phyloP scores from a whole-genome alignment of 352 stramenopile species.

The Phytopythium delawarense region DNA sequence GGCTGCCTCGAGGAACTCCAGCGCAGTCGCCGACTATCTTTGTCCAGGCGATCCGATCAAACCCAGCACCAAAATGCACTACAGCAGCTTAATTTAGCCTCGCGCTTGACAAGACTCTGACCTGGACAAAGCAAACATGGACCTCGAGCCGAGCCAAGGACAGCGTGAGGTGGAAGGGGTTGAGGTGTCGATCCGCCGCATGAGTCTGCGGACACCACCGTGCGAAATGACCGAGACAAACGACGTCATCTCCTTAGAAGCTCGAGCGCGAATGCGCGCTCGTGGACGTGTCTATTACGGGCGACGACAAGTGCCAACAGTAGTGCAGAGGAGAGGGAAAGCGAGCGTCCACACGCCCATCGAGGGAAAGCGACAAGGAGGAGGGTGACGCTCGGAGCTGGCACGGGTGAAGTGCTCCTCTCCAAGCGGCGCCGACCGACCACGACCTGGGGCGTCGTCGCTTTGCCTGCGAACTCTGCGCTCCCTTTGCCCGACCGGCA shows the following conservation, averaged over 20 bases:
- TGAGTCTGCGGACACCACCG: not conserved
- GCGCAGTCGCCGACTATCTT: not conserved
- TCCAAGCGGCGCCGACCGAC: not conserved
- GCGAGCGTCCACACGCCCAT: not conserved
- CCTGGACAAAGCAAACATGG: too few species aligned
- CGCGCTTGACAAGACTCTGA: not conserved
- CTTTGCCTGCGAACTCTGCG: conserved; percentile 6
- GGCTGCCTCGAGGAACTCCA: not conserved
- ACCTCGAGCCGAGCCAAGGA: too few species aligned
- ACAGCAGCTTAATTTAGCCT: not conserved
- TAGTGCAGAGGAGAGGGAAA: not conserved
- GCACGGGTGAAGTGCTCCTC: not conserved
- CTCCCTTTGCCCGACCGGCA: not conserved
- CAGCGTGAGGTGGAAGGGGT: too few species aligned
- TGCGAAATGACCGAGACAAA: not conserved
- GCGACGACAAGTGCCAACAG: not conserved
- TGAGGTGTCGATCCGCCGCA: not conserved
- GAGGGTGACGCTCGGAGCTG: not conserved
- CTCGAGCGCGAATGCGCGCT: not conserved
- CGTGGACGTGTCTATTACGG: not conserved
- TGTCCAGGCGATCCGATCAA: not conserved
- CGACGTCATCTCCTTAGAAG: not conserved
- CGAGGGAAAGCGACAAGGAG: conserved; percentile 5
- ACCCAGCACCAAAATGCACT: too few species aligned
- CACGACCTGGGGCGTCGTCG: not conserved